phyloP scores from a whole-genome alignment of 2,329 filamentous ascomycete species.

The Sclerotinia subarctica region DNA sequence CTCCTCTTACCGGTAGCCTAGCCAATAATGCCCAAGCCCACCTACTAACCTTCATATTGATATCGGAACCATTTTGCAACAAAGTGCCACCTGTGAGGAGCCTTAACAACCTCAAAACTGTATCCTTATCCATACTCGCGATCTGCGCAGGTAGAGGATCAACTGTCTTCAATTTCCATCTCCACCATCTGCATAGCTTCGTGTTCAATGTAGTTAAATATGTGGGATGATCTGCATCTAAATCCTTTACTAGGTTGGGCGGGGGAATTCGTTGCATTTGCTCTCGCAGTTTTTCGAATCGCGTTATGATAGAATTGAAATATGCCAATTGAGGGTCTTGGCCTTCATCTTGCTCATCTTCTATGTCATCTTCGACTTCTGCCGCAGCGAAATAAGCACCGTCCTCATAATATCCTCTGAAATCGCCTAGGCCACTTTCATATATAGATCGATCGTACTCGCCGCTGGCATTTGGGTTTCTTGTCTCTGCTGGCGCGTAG shows the following conservation, averaged over 20 bases:
- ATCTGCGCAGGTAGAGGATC: slow-evolving; percentile 59
- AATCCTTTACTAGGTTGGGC: slow-evolving; percentile 47
- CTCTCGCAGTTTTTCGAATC: slow-evolving; percentile 63
- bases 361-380: slow-evolving; percentile 39
- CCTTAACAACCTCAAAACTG: slow-evolving; percentile 62
- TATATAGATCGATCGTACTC: slow-evolving; percentile 46
- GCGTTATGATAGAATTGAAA: slow-evolving; percentile 60
- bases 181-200: slow-evolving; percentile 52
- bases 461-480: slow-evolving; percentile 30
- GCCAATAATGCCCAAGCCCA: slow-evolving; percentile 87
- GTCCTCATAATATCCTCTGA: slow-evolving; percentile 67
- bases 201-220: slow-evolving; percentile 42
- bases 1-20: slow-evolving; percentile 68
- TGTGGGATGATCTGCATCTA: slow-evolving; percentile 52
- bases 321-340: slow-evolving; percentile 60
- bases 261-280: slow-evolving; percentile 58
- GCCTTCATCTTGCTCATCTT: slow-evolving; percentile 28
- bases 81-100: slow-evolving; percentile 61
- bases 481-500: slow-evolving; percentile 52
- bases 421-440: slow-evolving; percentile 49
- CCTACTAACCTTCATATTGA: slow-evolving; percentile 65
- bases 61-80: slow-evolving; percentile 54
- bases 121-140: slow-evolving; percentile 63
- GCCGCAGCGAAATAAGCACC: slow-evolving; percentile 69
- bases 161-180: slow-evolving; percentile 48